These are phyloP conservation scores for Nidula microcarpa DNA, from an alignment of 768 basidiomycete genomes.

Conservation along the genomic window DNA sequence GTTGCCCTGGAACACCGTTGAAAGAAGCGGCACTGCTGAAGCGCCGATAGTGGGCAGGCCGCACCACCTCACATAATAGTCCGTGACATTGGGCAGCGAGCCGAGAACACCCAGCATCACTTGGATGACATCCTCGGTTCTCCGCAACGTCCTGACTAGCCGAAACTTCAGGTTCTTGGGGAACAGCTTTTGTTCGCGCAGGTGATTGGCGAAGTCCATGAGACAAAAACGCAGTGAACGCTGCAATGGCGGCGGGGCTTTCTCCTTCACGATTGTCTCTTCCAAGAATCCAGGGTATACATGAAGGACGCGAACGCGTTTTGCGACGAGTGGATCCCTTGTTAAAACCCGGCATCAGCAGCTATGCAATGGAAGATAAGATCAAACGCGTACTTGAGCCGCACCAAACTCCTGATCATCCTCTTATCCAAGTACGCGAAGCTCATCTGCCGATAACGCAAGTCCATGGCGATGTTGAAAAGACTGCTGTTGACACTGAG, in stretches of 20 bases:
- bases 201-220: conserved; percentile 26
- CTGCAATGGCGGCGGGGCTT: conserved; percentile 8
- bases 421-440: conserved; percentile 44
- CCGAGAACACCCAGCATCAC: conserved; percentile 39
- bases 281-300: conserved; percentile 47
- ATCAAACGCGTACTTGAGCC: conserved; percentile 28
- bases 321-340: conserved; percentile 46
- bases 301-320: conserved; percentile 43
- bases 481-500: conserved; percentile 32
- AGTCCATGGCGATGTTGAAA: conserved; percentile 41
- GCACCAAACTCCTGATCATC: conserved; percentile 37
- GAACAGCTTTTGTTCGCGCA: conserved; percentile 24
- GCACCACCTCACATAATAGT: conserved; percentile 49
- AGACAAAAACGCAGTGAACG: conserved; percentile 25
- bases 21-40: conserved; percentile 21
- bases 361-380: neutral
- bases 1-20: conserved; percentile 28
- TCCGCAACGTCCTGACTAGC: conserved; percentile 22
- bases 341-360: conserved; percentile 1
- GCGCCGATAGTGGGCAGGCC: conserved; percentile 28
- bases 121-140: conserved; percentile 33
- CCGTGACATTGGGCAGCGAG: conserved; percentile 39
- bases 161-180: conserved; percentile 20
- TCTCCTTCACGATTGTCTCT: conserved; percentile 28
- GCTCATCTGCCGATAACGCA: conserved; percentile 43